Evolutionary conservation across 192 early-diverging fungal genomes (phyloP), one percentile per base, ranked within the genome.

Genomic region (Diversispora epigaea): DNA sequence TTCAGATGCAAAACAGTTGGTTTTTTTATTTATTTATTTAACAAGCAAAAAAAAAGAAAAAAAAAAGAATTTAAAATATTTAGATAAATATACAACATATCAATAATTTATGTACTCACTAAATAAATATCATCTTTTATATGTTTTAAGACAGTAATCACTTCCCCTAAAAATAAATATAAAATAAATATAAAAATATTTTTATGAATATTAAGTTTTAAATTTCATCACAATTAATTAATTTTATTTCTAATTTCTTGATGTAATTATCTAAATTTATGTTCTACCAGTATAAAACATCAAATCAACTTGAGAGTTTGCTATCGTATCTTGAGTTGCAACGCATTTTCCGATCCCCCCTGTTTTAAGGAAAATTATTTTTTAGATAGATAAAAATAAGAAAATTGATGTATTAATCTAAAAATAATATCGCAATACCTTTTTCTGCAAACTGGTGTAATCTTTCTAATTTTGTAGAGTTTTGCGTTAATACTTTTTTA

Each of bases 321-420:
- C 83, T 19, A 79, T 43, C 3, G 78, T 73, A 67, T 84, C 83
- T 44, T 73, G 55, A 49, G 79, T 84, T 10, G 81, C 82, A 58
- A 84, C 79, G 41, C 81, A 80, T 25, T 77, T 79, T 32, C 83
- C 83, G 10, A 84, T 66, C 6, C 83, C 83, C 8, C 83, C 83
- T 82, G 55, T 47, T 54, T 5, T 14, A 22, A 52, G 11, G 22
- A 19, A 66, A 12, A 63, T 6, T 3, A 22, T 45, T 45, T 41
- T 19, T 40, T 40, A 12, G 15, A 6, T 19, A 49, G 44, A 43
- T 72, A 32, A 41, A 19, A 56, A n/a, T n/a, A n/a, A n/a, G n/a
- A 25, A 54, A 32, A 10, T 17, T 22, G n/a, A 12, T 41, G 57
- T 41, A 57, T 15, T 6, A 39, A 39, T 25, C 22, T 71, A 6